Evolutionary conservation across 306 rosid species (phyloP).

Genomic region (Lablab purpureus): DNA sequence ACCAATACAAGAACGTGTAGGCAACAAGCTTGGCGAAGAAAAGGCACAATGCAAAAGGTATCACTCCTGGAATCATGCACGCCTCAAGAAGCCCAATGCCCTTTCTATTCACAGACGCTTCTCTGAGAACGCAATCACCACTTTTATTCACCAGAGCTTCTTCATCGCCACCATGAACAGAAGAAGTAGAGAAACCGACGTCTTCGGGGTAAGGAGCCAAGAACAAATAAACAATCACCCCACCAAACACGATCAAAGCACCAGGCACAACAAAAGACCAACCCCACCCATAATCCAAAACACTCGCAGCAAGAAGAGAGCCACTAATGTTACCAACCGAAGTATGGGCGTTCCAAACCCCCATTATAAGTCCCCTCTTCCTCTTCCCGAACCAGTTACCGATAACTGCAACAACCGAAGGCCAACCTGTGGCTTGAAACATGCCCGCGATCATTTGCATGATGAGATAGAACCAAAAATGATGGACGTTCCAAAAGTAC

Average conservation of each 20-base stretch:
- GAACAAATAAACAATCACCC: conserved; percentile 65
- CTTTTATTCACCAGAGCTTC: conserved; percentile 48
- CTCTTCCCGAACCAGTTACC: conserved; percentile 91
- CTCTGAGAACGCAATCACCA: not conserved
- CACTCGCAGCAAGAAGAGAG: conserved; percentile 79
- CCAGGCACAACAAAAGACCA: conserved; percentile 79
- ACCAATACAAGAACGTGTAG: conserved; percentile 82
- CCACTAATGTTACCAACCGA: conserved; percentile 85
- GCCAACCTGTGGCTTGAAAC: conserved; percentile 94
- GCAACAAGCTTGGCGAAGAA: conserved; percentile 94
- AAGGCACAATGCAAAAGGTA: conserved; percentile 80
- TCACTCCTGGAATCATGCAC: conserved; percentile 79
- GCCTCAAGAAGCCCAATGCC: conserved; percentile 77
- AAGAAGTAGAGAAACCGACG: conserved; percentile 51
- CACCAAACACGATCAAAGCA: conserved; percentile 61
- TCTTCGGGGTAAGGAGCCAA: conserved; percentile 82
- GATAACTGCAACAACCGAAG: conserved; percentile 85
- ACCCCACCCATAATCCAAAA: conserved; percentile 88
- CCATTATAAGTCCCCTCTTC: conserved; percentile 85
- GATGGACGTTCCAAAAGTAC: conserved; percentile 67
- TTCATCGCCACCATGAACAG: conserved; percentile 47
- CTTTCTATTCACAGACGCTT: conserved; percentile 50
- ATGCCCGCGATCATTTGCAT: conserved; percentile 86
- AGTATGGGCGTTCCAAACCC: conserved; percentile 88
- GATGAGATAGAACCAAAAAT: conserved; percentile 62